Conservation (phyloP, 345 rosid species). For the Bruguiera sexangula region DNA sequence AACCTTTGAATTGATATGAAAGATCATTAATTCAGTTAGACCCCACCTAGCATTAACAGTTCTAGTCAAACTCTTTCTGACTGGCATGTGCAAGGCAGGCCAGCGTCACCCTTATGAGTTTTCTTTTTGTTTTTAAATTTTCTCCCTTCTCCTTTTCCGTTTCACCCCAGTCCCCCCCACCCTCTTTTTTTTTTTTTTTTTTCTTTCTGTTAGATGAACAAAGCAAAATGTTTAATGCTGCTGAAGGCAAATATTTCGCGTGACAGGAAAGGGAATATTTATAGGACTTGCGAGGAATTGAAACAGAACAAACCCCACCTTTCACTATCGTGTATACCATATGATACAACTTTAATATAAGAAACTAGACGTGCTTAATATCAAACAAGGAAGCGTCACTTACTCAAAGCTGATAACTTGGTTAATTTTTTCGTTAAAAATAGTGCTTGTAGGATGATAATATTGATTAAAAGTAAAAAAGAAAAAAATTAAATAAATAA, state of each 20-base stretch:
- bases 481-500: background rate
- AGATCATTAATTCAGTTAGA: conserved; percentile 1
- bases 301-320: conserved; percentile 1
- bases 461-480: too few relatives aligned
- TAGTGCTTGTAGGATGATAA: too few relatives aligned
- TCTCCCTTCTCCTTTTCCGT: too few relatives aligned
- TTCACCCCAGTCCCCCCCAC: too few relatives aligned
- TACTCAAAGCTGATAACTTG: too few relatives aligned
- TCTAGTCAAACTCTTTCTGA: conserved; percentile 14
- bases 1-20: background rate
- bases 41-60: conserved; percentile 11
- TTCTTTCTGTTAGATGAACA: background rate
- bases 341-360: background rate
- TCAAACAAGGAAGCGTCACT: too few relatives aligned
- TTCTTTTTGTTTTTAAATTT: background rate
- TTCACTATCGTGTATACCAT: background rate
- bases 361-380: background rate
- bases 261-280: background rate
- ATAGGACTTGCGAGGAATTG: conserved; percentile 7
- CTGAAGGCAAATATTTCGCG: background rate
- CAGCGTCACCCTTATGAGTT: background rate
- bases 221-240: background rate
- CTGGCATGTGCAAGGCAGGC: conserved; percentile 10
- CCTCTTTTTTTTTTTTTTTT: too few relatives aligned
- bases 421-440: too few relatives aligned